Evolutionary conservation across 768 basidiomycete genomes (phyloP).

Genomic region (Termitomyces sp.): DNA sequence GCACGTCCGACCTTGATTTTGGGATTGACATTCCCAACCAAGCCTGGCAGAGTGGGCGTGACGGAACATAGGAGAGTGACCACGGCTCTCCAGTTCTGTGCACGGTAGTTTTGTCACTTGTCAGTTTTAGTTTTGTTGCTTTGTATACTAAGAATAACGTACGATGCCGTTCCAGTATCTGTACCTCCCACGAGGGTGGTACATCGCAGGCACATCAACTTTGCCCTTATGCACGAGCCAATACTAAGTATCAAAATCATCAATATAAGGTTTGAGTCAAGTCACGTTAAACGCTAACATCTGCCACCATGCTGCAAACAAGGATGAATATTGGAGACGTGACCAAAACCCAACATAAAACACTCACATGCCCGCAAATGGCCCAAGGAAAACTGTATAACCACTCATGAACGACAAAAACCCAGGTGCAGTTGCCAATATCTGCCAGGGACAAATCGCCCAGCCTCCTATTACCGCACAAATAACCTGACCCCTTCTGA

Average conservation of each 20-base stretch:
- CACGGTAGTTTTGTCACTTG: background rate
- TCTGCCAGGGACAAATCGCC: slow-evolving; percentile 84
- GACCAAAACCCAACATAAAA: slow-evolving; percentile 30
- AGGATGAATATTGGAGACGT: background rate
- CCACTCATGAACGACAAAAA: slow-evolving; percentile 81
- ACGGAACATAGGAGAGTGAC: slow-evolving; percentile 68
- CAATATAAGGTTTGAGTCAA: background rate
- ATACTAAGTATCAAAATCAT: slow-evolving; percentile 48
- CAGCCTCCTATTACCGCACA: slow-evolving; percentile 84
- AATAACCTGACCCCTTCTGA: slow-evolving; percentile 74
- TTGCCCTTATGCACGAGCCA: slow-evolving; percentile 73
- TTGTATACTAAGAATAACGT: slow-evolving; percentile 23
- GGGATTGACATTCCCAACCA: slow-evolving; percentile 72
- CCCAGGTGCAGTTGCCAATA: slow-evolving; percentile 62
- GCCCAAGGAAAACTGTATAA: slow-evolving; percentile 84
- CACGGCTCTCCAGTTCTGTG: slow-evolving; percentile 80
- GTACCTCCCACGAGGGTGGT: slow-evolving; percentile 76
- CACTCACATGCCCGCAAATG: slow-evolving; percentile 75
- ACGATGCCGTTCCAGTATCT: slow-evolving; percentile 75
- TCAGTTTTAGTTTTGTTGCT: background rate
- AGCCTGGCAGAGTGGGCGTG: slow-evolving; percentile 71
- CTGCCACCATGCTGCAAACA: slow-evolving; percentile 40
- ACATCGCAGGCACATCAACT: slow-evolving; percentile 84
- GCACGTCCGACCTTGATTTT: slow-evolving; percentile 60
- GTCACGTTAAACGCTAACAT: slow-evolving; percentile 31